A percentile compares a stretch with the other conserved stretches of the same genome.
These are phyloP conservation scores for Primulina huaijiensis DNA, from an alignment of 257 asterid species.

Conservation along the genomic window DNA sequence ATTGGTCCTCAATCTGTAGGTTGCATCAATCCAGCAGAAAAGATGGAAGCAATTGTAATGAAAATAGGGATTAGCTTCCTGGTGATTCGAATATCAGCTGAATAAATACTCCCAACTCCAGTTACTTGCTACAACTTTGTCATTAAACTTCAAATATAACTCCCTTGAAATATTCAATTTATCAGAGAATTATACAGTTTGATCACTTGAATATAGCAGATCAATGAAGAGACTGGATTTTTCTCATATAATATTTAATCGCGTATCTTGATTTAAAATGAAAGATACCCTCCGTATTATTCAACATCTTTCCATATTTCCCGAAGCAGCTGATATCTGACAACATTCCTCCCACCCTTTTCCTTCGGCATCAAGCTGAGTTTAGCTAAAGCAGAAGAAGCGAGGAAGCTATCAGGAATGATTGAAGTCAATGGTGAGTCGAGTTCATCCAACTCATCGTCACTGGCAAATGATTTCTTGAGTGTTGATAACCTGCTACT, in stretches of 20 bases:
- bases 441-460: slow-evolving; percentile 78
- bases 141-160: background rate
- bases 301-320: slow-evolving; percentile 57
- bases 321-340: slow-evolving; percentile 64
- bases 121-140: slow-evolving; percentile 9
- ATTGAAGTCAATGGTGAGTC: slow-evolving; percentile 65
- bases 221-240: background rate
- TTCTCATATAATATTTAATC: background rate
- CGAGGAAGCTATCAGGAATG: slow-evolving; percentile 50
- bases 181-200: slow-evolving; percentile 1
- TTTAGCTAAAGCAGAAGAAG: slow-evolving; percentile 43
- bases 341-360: slow-evolving; percentile 49
- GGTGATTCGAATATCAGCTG: background rate
- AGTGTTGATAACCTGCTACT: slow-evolving; percentile 52
- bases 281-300: background rate
- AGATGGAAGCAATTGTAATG: background rate
- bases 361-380: slow-evolving; percentile 49
- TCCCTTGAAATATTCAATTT: slow-evolving; percentile 11
- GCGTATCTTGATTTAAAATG: background rate
- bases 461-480: slow-evolving; percentile 63
- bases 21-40: slow-evolving; percentile 12
- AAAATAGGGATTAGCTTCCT: slow-evolving; percentile 12
- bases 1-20: background rate
- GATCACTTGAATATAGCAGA: slow-evolving; percentile 12
- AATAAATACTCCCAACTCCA: slow-evolving; percentile 13